phyloP scores from a whole-genome alignment of 2,329 filamentous ascomycete genomes.

The Lojkania enalia region DNA sequence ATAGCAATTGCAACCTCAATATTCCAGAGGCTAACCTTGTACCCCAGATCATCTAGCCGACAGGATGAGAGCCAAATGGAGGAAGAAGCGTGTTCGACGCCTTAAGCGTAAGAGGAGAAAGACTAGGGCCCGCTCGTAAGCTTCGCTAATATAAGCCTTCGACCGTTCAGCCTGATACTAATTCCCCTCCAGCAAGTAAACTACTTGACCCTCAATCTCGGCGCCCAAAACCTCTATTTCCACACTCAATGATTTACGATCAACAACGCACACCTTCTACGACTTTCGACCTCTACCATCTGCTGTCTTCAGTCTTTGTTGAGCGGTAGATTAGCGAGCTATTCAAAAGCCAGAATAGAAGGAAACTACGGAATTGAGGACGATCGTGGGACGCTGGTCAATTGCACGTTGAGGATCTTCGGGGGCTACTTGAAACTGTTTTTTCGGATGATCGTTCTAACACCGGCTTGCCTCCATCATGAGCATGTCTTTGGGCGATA shows the following conservation, averaged over 20 bases:
- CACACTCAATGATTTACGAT: conserved; percentile 16
- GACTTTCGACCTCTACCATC: conserved; percentile 25
- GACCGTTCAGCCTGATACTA: conserved; percentile 7
- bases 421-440: conserved; percentile 39
- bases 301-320: conserved; percentile 29
- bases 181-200: conserved; percentile 50
- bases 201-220: conserved; percentile 51
- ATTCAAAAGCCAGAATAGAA: conserved; percentile 22
- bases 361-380: conserved; percentile 32
- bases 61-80: conserved; percentile 96
- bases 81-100: conserved; percentile 99
- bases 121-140: conserved; percentile 97
- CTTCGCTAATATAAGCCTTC: conserved; percentile 22
- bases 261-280: conserved; percentile 21
- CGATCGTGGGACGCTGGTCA: conserved; percentile 39
- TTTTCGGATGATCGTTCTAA: conserved; percentile 40
- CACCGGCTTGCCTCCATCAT: conserved; percentile 38
- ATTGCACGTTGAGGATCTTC: conserved; percentile 36
- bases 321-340: conserved; percentile 34
- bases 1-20: conserved; percentile 15
- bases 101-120: conserved; percentile 99
- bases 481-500: conserved; percentile 41
- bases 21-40: conserved; percentile 30
- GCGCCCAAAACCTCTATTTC: conserved; percentile 35
- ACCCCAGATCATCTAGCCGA: conserved; percentile 39